A percentile compares a stretch with the other conserved stretches of the same genome.
phyloP scores from a whole-genome alignment of 2,329 filamentous ascomycete genomes.

The Cyclaneusma minus region DNA sequence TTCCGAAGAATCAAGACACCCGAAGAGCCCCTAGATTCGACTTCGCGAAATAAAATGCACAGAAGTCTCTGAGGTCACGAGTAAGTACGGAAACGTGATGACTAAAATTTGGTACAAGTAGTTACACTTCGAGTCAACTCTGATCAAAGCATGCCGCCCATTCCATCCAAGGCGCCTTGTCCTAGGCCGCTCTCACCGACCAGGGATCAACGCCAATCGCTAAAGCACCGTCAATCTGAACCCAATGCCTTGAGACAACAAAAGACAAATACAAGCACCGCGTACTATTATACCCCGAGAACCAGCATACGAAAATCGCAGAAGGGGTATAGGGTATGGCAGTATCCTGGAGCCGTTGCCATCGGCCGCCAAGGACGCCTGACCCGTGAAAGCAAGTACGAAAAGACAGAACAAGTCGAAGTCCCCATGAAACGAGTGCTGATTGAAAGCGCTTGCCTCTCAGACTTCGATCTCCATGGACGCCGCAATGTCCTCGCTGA shows the following conservation, averaged over 20 bases:
- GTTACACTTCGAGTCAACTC: no score
- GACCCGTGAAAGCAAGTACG: not conserved
- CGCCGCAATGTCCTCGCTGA: conserved; percentile 47
- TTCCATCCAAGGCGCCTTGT: no score
- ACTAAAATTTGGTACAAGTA: no score
- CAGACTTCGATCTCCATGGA: conserved; percentile 42
- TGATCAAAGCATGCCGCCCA: no score
- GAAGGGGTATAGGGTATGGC: no score
- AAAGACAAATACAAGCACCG: conserved; percentile 5
- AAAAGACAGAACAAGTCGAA: not conserved
- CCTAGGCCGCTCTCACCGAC: conserved; percentile 12
- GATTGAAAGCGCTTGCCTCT: not conserved
- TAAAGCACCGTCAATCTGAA: conserved; percentile 1
- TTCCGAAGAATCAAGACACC: no score
- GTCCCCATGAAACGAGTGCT: not conserved
- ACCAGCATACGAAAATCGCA: no score
- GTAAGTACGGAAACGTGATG: no score
- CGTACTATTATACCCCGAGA: conserved; percentile 8
- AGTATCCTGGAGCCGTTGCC: conserved; percentile 1
- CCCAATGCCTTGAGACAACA: conserved; percentile 5
- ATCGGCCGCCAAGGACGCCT: conserved; percentile 1
- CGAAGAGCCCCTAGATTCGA: no score
- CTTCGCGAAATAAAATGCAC: no score
- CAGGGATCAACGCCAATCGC: conserved; percentile 7
- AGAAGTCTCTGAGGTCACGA: no score